phyloP scores from a whole-genome alignment of 768 basidiomycete genomes.

The Mycena latifolia region DNA sequence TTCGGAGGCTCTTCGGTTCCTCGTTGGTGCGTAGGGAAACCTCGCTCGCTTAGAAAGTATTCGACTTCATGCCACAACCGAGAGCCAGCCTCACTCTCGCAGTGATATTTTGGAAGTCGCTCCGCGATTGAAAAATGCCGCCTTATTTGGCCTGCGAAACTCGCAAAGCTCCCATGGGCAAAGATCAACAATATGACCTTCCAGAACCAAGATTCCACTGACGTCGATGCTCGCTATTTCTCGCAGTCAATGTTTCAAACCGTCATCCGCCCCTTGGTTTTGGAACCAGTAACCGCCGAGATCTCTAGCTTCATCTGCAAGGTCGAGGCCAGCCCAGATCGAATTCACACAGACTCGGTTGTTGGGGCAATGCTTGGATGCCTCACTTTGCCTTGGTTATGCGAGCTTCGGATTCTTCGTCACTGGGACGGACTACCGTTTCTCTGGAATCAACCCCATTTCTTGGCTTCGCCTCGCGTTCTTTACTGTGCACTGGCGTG shows the following conservation, averaged over 20 bases:
- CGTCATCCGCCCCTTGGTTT: not conserved
- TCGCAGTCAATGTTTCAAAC: not conserved
- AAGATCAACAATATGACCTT: not conserved
- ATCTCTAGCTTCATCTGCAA: not conserved
- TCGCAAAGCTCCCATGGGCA: not conserved
- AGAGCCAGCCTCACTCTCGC: not conserved
- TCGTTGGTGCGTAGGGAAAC: constrained; percentile 1
- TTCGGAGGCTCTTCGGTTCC: not conserved
- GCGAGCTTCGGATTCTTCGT: not conserved
- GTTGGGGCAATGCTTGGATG: not conserved
- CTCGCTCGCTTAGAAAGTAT: not conserved
- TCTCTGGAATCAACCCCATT: not conserved
- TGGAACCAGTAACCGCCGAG: not conserved
- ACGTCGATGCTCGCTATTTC: not conserved
- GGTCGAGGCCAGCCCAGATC: too few species aligned
- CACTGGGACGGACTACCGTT: not conserved
- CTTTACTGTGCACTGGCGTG: not conserved
- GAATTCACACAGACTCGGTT: not conserved
- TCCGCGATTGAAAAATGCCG: not conserved
- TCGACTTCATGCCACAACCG: not conserved
- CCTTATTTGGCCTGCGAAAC: not conserved
- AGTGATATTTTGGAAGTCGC: constrained; percentile 8
- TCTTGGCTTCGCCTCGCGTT: not conserved
- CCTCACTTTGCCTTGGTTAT: not conserved
- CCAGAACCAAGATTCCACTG: not conserved